Evolutionary conservation across 139 green algal genomes (phyloP), one percentile per base, ranked within the genome.

Genomic region (Deuterostichococcus epilithicus): DNA sequence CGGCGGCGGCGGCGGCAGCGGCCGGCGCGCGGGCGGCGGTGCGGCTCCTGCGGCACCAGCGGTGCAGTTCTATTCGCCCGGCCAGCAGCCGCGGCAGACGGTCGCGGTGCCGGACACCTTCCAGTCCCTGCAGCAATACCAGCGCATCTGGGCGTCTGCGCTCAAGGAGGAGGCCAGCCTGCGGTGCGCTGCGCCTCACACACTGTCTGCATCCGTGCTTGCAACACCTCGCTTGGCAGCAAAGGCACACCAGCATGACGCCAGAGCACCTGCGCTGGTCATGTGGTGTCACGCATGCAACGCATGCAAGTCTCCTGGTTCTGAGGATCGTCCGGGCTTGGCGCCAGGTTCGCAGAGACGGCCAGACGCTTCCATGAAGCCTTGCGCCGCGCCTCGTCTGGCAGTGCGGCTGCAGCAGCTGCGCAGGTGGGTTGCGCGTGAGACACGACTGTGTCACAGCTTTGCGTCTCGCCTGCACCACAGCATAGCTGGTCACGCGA

Each of bases 151-250:
- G 72, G n/a, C 60, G 20, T 74, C 73, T 32, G 82, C 85, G 0
- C 66, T 93, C 22, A 47, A 39, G 65, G 88, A 93, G 66, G 89
- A 93, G 63, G 65, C 90, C 0, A 89, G 86, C 59, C 78, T 93
- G 33, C 78, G 80, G 70, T 84, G 78, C 6, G 77, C 35, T 2
- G 65, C 75, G 38, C 22, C 25, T 37, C 25, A 63, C 66, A 81
- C 1, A 34, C 73, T 5, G 23, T 68, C 34, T 45, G 66, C 58
- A 77, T 30, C 37, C 39, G 47, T 1, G 20, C 23, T 23, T 1
- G 28, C 63, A 67, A 20, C 52, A 23, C 34, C 23, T 58, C 34
- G 23, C 23, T 26, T 68, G 60, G 70, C 5, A 75, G 10, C 36
- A 36, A 75, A 66, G 36, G 20, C 5, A 32, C 42, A 63, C 5